These are phyloP conservation scores for Monosporascus sp. DNA, from an alignment of 2,329 filamentous ascomycete species.

Conservation along the genomic window DNA sequence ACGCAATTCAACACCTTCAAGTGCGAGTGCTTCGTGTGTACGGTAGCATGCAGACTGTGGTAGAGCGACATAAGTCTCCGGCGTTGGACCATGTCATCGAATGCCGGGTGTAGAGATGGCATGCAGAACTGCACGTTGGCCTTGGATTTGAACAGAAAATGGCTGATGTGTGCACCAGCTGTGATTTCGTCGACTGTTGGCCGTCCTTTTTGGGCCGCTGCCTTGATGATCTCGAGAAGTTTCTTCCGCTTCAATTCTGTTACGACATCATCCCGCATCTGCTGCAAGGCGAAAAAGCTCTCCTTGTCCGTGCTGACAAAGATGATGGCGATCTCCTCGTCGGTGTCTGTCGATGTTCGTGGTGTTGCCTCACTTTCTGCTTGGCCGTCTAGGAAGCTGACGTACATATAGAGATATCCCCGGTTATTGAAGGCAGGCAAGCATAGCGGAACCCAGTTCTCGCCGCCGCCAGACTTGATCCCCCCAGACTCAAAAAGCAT, in stretches of 20 bases:
- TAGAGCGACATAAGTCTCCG: constrained; percentile 80
- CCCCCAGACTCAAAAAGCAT: constrained; percentile 97
- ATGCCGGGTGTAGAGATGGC: constrained; percentile 72
- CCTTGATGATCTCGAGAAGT: constrained; percentile 68
- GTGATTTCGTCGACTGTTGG: constrained; percentile 70
- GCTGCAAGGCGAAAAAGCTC: constrained; percentile 83
- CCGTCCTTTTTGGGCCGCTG: constrained; percentile 66
- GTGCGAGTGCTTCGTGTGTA: constrained; percentile 80
- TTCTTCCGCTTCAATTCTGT: constrained; percentile 71
- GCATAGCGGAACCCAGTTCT: constrained; percentile 96
- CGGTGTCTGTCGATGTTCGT: constrained; percentile 55
- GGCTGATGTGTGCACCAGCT: constrained; percentile 73
- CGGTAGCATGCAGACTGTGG: constrained; percentile 73
- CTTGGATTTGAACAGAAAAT: constrained; percentile 94
- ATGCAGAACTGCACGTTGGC: constrained; percentile 95
- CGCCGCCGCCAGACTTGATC: constrained; percentile 82
- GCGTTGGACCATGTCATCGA: constrained; percentile 51
- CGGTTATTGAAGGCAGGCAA: constrained; percentile 95
- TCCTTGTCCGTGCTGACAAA: constrained; percentile 92
- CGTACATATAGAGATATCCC: constrained; percentile 98
- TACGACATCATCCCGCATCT: constrained; percentile 59
- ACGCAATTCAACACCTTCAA: constrained; percentile 82
- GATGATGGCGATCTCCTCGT: constrained; percentile 82
- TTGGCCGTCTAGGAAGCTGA: constrained; percentile 78
- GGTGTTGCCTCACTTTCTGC: constrained; percentile 36